Base-by-base conservation (phyloP, 495 filamentous ascomycete genomes). In the Penicillium pulvis region DNA sequence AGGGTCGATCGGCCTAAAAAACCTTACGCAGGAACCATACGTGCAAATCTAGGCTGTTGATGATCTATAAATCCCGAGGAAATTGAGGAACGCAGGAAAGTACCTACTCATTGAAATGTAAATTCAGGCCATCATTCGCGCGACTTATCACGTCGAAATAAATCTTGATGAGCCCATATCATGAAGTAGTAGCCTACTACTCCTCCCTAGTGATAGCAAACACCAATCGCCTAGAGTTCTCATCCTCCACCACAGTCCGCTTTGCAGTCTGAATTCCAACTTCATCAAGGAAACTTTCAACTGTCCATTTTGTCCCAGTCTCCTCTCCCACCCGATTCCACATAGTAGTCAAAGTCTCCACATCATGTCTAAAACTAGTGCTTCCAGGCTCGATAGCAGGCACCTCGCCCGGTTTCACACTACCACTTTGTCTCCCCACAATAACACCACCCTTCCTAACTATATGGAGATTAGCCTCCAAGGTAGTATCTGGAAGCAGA, bases 241-340 rank as follows among this genome's bases (percentile, higher is more conserved):
- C 59, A 61, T 61, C 54, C 35, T 61, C 53, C 31, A 61, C 53
- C 19, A 54, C 48, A 36, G 42, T 61, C 33, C 44, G 53, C 9
- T 41, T 48, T 20, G 8, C 31, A 7, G 30, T 51, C 20, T 55
- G 20, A 16, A 53, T 39, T 6, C 58, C 58, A 19, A 61, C 58
- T 16, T 56, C 30, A 53, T 61, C 58, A 11, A 56, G 48, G 11
- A 41, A 41, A 4, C 58, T 57, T 16, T 64, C 57, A 8, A 58
- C 55, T 55, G 46, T 53, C 64, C 64, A 67, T 26, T 52, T 55
- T 2, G 61, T 62, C 5, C 54, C 57, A 7, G 61, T 67, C 43
- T 61, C 53, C 16, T 24, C 35, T 19, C 64, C 61, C 19, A 64
- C 61, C 24, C 53, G 43, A 8, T 58, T 58, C 61, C 64, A 67